Conservation (phyloP, 2,329 filamentous ascomycete species). For the Drechslerella coelobrocha region DNA sequence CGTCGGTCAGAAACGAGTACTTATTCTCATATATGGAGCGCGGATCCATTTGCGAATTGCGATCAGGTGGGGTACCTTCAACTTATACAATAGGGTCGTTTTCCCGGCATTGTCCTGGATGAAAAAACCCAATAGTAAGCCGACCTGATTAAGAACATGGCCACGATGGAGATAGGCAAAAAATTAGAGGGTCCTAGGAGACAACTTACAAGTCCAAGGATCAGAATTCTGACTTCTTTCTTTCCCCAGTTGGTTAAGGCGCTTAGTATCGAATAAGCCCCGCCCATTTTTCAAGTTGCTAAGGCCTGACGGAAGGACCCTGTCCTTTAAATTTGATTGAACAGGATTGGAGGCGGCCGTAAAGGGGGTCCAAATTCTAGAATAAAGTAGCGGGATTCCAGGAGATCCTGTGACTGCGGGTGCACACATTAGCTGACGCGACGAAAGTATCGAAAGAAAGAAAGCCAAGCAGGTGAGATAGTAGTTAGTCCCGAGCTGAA, state of each 20-base stretch:
- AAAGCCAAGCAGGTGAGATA: too few species aligned
- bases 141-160: not conserved
- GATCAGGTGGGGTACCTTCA: slow-evolving; percentile 75
- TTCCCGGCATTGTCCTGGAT: slow-evolving; percentile 99
- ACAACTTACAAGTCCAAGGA: slow-evolving; percentile 82
- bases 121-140: slow-evolving; percentile 32
- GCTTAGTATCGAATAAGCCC: slow-evolving; percentile 52
- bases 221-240: slow-evolving; percentile 97
- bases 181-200: not conserved
- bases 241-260: slow-evolving; percentile 74
- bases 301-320: not conserved
- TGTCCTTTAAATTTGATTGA: not conserved
- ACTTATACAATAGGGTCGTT: slow-evolving; percentile 91
- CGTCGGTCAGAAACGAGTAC: not conserved
- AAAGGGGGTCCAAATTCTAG: too few species aligned
- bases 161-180: not conserved
- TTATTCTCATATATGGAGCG: not conserved
- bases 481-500: too few species aligned
- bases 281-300: slow-evolving; percentile 51
- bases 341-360: too few species aligned
- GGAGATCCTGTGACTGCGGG: too few species aligned
- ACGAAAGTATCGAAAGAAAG: too few species aligned
- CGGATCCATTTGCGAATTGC: not conserved
- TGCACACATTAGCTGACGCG: too few species aligned
- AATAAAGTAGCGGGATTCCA: too few species aligned